Percentiles rank a stretch among this genome's conserved stretches.
Conservation (phyloP, 768 basidiomycete species). For the Podaxis sp. region DNA sequence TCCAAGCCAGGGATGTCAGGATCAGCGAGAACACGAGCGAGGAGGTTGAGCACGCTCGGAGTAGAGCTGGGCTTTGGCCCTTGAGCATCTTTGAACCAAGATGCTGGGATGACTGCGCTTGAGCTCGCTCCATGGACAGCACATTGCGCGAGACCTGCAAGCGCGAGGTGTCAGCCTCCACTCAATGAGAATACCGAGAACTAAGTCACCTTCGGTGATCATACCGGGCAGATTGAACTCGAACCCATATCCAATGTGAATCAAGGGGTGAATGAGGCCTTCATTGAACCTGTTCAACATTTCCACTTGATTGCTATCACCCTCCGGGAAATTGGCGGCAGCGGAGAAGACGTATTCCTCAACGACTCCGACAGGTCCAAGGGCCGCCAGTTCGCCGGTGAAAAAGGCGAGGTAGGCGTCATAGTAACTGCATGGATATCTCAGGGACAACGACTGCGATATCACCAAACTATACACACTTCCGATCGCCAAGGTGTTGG, state of each 20-base stretch:
- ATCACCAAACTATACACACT: conserved; percentile 31
- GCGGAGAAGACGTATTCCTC: conserved; percentile 64
- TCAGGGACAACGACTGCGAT: background rate
- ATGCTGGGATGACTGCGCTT: conserved; percentile 24
- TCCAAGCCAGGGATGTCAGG: background rate
- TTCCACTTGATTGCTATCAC: conserved; percentile 5
- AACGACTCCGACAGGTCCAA: conserved; percentile 42
- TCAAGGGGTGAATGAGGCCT: conserved; percentile 63
- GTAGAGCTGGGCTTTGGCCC: background rate
- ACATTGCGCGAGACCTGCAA: conserved; percentile 55
- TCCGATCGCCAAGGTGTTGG: conserved; percentile 56
- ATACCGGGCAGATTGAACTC: conserved; percentile 63
- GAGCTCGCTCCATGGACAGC: conserved; percentile 41
- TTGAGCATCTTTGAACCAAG: conserved; percentile 20
- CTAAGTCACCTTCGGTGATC: conserved; percentile 54
- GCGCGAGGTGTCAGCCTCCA: background rate
- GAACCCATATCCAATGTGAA: conserved; percentile 62
- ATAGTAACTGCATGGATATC: conserved; percentile 45
- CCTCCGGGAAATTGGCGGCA: conserved; percentile 43
- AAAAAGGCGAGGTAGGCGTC: conserved; percentile 40
- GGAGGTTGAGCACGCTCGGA: background rate
- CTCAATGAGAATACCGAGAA: background rate
- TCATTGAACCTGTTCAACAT: conserved; percentile 59
- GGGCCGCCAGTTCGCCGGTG: conserved; percentile 34
- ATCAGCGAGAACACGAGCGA: conserved; percentile 15